Evolutionary conservation across 768 basidiomycete genomes (phyloP).

Genomic region (Coprinellus aureogranulatus): DNA sequence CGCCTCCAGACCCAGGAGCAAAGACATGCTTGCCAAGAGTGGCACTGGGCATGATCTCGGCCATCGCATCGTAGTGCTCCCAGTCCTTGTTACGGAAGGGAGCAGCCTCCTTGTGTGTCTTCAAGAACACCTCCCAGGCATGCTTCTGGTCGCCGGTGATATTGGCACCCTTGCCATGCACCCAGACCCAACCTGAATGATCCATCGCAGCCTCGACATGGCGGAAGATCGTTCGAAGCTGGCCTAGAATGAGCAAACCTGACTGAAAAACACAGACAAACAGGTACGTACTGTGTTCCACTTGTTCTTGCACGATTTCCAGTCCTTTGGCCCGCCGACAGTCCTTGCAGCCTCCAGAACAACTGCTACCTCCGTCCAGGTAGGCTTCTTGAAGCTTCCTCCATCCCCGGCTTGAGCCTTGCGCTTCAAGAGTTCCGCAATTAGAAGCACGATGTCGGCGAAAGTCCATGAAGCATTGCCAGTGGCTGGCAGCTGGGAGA

Average conservation of each 20-base stretch:
- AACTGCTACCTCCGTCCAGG: slow-evolving; percentile 9
- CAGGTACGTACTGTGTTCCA: slow-evolving; percentile 11
- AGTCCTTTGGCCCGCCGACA: slow-evolving; percentile 12
- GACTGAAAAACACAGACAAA: no score
- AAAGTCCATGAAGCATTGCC: no score
- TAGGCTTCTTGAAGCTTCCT: slow-evolving; percentile 18
- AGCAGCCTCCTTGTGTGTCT: slow-evolving; percentile 19
- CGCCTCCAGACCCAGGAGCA: no score
- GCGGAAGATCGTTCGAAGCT: slow-evolving; percentile 13
- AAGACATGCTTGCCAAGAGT: slow-evolving; percentile 11
- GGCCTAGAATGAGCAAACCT: no score
- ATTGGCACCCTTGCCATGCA: slow-evolving; percentile 1
- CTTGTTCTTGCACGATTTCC: slow-evolving; percentile 13
- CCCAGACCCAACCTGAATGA: slow-evolving; percentile 11
- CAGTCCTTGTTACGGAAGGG: slow-evolving; percentile 24
- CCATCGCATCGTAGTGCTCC: slow-evolving; percentile 10
- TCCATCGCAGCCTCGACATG: slow-evolving; percentile 1
- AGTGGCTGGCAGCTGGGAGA: no score
- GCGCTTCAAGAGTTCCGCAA: no score
- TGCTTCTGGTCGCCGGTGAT: slow-evolving; percentile 3
- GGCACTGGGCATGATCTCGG: slow-evolving; percentile 10
- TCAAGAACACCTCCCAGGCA: slow-evolving; percentile 21
- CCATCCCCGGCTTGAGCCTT: slow-evolving; percentile 24
- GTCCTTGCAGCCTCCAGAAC: slow-evolving; percentile 6
- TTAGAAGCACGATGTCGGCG: no score